Base-by-base conservation (phyloP, 805 yeast genomes). In the Spathaspora hagerdaliae region DNA sequence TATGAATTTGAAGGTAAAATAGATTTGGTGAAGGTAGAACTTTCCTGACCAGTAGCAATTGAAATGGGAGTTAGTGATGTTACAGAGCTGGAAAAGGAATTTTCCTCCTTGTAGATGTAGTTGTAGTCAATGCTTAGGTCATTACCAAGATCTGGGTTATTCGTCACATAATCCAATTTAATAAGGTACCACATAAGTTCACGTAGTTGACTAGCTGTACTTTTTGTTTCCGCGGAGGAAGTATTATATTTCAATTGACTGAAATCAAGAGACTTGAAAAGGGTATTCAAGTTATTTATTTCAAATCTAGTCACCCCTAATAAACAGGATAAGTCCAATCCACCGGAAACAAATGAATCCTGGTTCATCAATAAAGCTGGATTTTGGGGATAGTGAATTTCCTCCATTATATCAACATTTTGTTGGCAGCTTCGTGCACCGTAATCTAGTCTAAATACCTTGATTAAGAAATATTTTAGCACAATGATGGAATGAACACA, bases 111-210 rank as follows among this genome's bases (percentile, higher is more conserved):
- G 34, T 19, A 31, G 10, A 31, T n/a, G 31, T 14, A 39, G 26
- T 15, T 39, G 13, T 39, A 31, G 15, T 43, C 41, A 19, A 43
- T 38, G 26, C 34, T 14, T 6, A 44, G n/a, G 12, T 27, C 27
- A 5, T 27, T n/a, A n/a, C n/a, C 31, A 31, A 36, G 10, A 14
- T 45, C 40, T 14, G 55, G 52, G 32, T 44, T 47, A 13, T 14
- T 27, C n/a, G 37, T 41, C 12, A 42, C 9, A 43, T 61, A 58
- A 27, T 64, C 59, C 12, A 50, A 39, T 43, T 59, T 60, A 12
- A 69, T 59, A 31, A 65, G 47, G 27, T 54, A 51, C 71, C 73
- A 69, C 13, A 65, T 48, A n/a, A 49, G 41, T 10, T 54, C 55
- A 36, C 73, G 55, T 26, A 67, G 48, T 47, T 61, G 61, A 31